Percentiles rank a stretch among this genome's conserved stretches.
phyloP scores from a whole-genome alignment of 2,329 filamentous ascomycete genomes.

The Colletotrichum ledebouriae region DNA sequence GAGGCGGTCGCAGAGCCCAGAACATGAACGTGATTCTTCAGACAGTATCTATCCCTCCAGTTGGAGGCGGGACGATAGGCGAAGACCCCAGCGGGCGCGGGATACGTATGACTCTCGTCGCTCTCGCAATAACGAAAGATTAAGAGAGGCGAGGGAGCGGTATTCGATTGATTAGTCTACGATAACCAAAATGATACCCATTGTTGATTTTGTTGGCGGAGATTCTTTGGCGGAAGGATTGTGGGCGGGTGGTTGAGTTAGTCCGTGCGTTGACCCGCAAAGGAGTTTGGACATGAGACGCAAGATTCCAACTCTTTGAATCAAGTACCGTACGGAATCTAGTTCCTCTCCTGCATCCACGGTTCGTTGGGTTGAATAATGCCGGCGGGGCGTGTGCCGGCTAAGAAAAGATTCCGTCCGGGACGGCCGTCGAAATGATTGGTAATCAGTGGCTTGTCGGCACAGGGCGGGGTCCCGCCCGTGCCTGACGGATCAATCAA shows the following conservation, averaged over 20 bases:
- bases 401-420: conserved; percentile 37
- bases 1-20: conserved; percentile 35
- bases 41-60: conserved; percentile 39
- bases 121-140: conserved; percentile 32
- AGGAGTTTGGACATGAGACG: neutral
- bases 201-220: neutral
- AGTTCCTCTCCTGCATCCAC: conserved; percentile 7
- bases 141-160: conserved; percentile 35
- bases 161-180: conserved; percentile 30
- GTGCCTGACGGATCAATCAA: conserved; percentile 13
- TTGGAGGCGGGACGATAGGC: conserved; percentile 41
- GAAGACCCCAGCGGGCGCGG: conserved; percentile 23
- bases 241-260: neutral
- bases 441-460: conserved; percentile 37
- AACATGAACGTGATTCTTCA: conserved; percentile 9
- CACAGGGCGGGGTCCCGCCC: conserved; percentile 35
- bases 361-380: conserved; percentile 28
- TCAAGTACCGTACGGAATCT: conserved; percentile 26
- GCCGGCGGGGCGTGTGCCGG: conserved; percentile 19
- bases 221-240: neutral
- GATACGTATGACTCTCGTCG: conserved; percentile 26
- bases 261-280: neutral
- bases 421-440: conserved; percentile 35
- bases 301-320: neutral
- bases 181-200: neutral